A percentile compares a stretch with the other conserved stretches of the same genome.
phyloP scores from a whole-genome alignment of 805 yeast genomes.

The Spathaspora boniae region DNA sequence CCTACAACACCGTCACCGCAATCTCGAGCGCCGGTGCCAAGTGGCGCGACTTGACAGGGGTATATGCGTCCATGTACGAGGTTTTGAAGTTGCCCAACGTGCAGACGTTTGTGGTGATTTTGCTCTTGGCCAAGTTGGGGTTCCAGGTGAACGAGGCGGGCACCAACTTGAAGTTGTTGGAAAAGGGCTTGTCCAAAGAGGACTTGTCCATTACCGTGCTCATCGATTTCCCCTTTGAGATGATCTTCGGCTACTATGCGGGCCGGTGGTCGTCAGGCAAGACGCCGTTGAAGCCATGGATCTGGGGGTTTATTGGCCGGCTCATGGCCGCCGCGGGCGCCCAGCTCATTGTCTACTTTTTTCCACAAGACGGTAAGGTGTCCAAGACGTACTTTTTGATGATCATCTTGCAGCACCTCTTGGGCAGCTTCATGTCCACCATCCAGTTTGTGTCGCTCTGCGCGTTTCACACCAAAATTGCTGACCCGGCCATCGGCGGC shows the following conservation, averaged over 20 bases:
- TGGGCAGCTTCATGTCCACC: slow-evolving; percentile 90
- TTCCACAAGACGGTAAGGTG: slow-evolving; percentile 57
- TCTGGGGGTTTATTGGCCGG: slow-evolving; percentile 81
- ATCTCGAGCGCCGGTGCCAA: slow-evolving; percentile 11
- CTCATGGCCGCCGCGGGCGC: slow-evolving; percentile 72
- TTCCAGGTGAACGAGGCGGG: slow-evolving; percentile 96
- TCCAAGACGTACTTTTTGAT: slow-evolving; percentile 55
- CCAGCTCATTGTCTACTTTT: slow-evolving; percentile 64
- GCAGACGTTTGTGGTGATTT: slow-evolving; percentile 68
- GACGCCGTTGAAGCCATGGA: slow-evolving; percentile 83
- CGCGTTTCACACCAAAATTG: slow-evolving; percentile 92
- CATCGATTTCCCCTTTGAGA: slow-evolving; percentile 94
- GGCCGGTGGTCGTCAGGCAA: slow-evolving; percentile 89
- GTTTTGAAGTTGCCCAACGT: slow-evolving; percentile 71
- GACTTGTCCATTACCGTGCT: slow-evolving; percentile 89
- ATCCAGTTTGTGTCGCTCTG: slow-evolving; percentile 92
- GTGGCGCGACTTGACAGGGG: slow-evolving; percentile 40
- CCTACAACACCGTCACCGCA: slow-evolving; percentile 18
- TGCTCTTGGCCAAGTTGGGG: slow-evolving; percentile 80
- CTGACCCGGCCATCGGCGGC: slow-evolving; percentile 95
- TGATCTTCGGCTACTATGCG: slow-evolving; percentile 90
- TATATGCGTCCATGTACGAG: slow-evolving; percentile 62
- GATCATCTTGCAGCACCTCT: slow-evolving; percentile 76
- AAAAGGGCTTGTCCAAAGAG: slow-evolving; percentile 88
- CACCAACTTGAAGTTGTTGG: slow-evolving; percentile 85